These are phyloP conservation scores for Pseudocercospora macadamiae DNA, from an alignment of 2,329 filamentous ascomycete genomes.

Conservation along the genomic window DNA sequence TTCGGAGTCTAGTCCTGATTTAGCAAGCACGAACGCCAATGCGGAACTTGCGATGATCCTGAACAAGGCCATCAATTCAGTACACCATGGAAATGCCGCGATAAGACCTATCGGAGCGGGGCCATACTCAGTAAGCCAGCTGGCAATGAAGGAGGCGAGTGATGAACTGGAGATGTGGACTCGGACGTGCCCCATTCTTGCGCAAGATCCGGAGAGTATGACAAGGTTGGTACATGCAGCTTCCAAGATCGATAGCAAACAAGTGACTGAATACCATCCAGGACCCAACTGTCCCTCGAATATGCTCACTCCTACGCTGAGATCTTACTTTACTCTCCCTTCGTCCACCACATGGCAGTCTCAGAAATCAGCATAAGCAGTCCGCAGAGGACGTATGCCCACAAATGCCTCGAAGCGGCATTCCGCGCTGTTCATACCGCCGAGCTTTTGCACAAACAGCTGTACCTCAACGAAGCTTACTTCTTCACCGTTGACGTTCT, in stretches of 20 bases:
- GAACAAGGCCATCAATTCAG: constrained; percentile 7
- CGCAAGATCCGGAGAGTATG: constrained; percentile 20
- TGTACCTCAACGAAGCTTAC: constrained; percentile 23
- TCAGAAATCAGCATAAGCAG: neutral
- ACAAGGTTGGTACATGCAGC: constrained; percentile 13
- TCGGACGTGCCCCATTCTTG: constrained; percentile 13
- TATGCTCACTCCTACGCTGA: constrained; percentile 22
- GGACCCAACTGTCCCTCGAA: constrained; percentile 22
- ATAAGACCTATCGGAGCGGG: constrained; percentile 4
- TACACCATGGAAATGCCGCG: constrained; percentile 4
- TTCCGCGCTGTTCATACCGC: constrained; percentile 21
- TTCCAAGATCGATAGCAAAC: neutral
- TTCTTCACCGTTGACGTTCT: constrained; percentile 22
- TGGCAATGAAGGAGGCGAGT: constrained; percentile 9
- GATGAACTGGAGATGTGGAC: constrained; percentile 21
- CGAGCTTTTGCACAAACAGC: constrained; percentile 21
- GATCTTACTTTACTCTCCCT: constrained; percentile 23
- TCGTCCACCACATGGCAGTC: constrained; percentile 21
- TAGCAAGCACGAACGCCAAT: constrained; percentile 18
- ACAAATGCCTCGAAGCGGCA: constrained; percentile 19
- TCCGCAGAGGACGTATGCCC: constrained; percentile 11
- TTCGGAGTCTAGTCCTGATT: constrained; percentile 13
- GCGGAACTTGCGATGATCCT: constrained; percentile 21
- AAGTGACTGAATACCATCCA: constrained; percentile 7
- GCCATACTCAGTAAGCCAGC: constrained; percentile 6